Conservation (phyloP, 768 basidiomycete genomes). For the Boletus barrowsii region DNA sequence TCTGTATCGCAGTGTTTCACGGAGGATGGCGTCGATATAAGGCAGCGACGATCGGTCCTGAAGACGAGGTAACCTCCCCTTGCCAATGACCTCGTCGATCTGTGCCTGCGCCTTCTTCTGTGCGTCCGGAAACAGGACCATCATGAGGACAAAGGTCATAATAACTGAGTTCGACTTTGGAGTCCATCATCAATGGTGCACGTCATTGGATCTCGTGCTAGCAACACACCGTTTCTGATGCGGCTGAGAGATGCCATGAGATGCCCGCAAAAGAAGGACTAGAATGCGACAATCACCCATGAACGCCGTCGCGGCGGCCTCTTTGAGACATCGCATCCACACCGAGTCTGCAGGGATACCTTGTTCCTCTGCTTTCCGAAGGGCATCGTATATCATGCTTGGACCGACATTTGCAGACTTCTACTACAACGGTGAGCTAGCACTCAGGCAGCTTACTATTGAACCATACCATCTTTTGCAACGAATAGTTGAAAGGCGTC, state of each 20-base stretch:
- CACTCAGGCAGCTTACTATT: not conserved
- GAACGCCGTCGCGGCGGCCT: constrained; percentile 13
- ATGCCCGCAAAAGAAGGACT: not conserved
- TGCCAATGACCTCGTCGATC: constrained; percentile 6
- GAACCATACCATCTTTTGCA: constrained; percentile 6
- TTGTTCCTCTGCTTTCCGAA: constrained; percentile 3
- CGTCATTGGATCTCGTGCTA: not conserved
- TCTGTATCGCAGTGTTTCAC: constrained; percentile 10
- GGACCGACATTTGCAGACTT: not conserved
- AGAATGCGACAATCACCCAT: not conserved
- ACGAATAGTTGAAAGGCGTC: constrained; percentile 2
- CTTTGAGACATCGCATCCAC: constrained; percentile 6
- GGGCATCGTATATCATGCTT: constrained; percentile 7
- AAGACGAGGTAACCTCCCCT: constrained; percentile 3
- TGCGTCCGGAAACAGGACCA: constrained; percentile 6
- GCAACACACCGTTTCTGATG: constrained; percentile 14
- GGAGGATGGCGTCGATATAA: constrained; percentile 11
- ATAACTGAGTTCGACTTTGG: constrained; percentile 21
- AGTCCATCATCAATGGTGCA: not conserved
- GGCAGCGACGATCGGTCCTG: constrained; percentile 11
- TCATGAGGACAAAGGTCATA: constrained; percentile 8
- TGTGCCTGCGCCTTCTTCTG: constrained; percentile 16
- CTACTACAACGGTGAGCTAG: not conserved
- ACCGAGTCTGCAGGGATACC: not conserved
- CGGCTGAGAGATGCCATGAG: not conserved